Conservation (phyloP, 2,329 filamentous ascomycete species). For the Ophiostoma pallidulum region DNA sequence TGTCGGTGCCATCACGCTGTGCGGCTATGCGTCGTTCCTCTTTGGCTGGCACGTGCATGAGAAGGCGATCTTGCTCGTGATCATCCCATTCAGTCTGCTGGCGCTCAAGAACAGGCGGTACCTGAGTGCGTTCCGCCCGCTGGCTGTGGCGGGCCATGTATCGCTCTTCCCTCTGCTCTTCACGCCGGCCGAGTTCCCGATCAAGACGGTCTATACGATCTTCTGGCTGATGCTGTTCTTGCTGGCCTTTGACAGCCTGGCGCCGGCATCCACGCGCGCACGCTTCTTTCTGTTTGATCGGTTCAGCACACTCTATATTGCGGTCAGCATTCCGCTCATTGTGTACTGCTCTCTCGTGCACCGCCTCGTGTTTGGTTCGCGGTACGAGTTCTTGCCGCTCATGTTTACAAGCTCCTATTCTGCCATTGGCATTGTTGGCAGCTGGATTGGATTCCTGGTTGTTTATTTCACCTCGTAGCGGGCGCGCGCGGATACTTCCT, state of each 20-base stretch:
- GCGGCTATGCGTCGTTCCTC: conserved; percentile 90
- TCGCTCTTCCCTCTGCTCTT: conserved; percentile 92
- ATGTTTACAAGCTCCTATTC: conserved; percentile 97
- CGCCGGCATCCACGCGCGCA: conserved; percentile 69
- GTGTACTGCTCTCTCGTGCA: conserved; percentile 82
- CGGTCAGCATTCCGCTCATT: conserved; percentile 79
- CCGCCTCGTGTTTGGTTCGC: conserved; percentile 69
- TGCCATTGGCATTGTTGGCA: conserved; percentile 87
- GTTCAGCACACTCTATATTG: conserved; percentile 82
- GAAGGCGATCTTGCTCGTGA: conserved; percentile 88
- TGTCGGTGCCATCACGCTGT: conserved; percentile 79
- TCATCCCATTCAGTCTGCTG: conserved; percentile 89
- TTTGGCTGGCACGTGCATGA: conserved; percentile 99
- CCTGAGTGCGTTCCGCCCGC: conserved; percentile 79
- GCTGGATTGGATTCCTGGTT: conserved; percentile 89
- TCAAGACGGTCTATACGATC: conserved; percentile 89
- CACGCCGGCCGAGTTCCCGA: conserved; percentile 81
- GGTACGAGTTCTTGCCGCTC: conserved; percentile 81
- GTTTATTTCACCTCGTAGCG: conserved; percentile 69
- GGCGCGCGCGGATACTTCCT: background rate
- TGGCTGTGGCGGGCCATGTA: conserved; percentile 89
- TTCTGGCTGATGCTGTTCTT: conserved; percentile 85
- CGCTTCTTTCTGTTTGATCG: conserved; percentile 85
- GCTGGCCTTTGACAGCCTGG: conserved; percentile 75
- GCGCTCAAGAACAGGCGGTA: conserved; percentile 84